phyloP scores from a whole-genome alignment of 495 filamentous ascomycete genomes.

The Penicillium tannophilum region DNA sequence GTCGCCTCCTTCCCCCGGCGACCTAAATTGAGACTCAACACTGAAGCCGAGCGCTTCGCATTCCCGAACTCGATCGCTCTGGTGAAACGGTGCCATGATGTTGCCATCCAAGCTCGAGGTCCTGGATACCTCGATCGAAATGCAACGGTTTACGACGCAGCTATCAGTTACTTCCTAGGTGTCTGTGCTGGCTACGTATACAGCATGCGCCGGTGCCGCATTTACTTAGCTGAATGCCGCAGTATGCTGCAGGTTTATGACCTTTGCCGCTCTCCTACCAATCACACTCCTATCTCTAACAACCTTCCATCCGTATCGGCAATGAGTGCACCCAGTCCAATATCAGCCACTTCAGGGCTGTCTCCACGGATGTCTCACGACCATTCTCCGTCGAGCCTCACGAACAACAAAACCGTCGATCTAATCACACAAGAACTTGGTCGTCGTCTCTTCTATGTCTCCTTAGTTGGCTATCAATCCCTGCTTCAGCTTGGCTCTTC shows the following conservation, averaged over 20 bases:
- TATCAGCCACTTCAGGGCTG: constrained; percentile 29
- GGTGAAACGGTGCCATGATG: constrained; percentile 70
- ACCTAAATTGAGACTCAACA: constrained; percentile 68
- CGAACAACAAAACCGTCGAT: constrained; percentile 45
- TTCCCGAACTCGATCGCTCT: constrained; percentile 69
- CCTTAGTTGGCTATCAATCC: constrained; percentile 65
- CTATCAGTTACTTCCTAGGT: constrained; percentile 81
- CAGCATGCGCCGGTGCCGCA: constrained; percentile 63
- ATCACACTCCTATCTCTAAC: constrained; percentile 21
- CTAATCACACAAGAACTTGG: constrained; percentile 77
- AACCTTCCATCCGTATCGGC: constrained; percentile 16
- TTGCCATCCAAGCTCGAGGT: constrained; percentile 73
- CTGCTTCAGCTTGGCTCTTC: constrained; percentile 68
- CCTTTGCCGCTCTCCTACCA: constrained; percentile 52
- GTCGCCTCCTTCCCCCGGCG: constrained; percentile 83
- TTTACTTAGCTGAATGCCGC: constrained; percentile 74
- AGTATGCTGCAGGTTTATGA: constrained; percentile 70
- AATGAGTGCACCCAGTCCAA: constrained; percentile 27
- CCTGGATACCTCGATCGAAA: constrained; percentile 65
- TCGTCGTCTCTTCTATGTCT: constrained; percentile 76
- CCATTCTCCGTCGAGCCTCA: constrained; percentile 19
- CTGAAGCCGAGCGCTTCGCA: constrained; percentile 48
- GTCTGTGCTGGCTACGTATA: constrained; percentile 70
- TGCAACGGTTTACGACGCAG: constrained; percentile 76
- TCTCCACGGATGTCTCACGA: constrained; percentile 29